Base-by-base conservation (phyloP, 2,329 filamentous ascomycete species). In the Colletotrichum orbiculare region DNA sequence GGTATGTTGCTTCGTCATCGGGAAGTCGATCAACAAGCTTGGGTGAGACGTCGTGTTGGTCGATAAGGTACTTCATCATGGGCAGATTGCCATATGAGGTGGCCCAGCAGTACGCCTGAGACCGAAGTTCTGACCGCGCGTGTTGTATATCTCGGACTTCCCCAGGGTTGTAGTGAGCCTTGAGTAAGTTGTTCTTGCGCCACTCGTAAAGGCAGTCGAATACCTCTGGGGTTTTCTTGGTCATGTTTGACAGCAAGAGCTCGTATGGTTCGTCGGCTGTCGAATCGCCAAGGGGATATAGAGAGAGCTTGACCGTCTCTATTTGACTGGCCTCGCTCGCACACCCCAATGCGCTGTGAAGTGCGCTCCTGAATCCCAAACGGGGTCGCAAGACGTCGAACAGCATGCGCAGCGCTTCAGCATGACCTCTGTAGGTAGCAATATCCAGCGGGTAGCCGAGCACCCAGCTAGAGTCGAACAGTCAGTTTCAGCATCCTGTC, bases 351-450 rank as follows among this genome's bases (percentile, higher is more conserved):
- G 39, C 52, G 8, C 15, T 7, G 52, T 35, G 34, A n/a, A 34
- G 34, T n/a, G 34, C 33, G 38, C 39, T 45, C 34, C 5, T 15
- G 52, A 43, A 54, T 54, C 38, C 39, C 17, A 43, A 34, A n/a
- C 38, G 37, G 38, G 41, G 50, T 34, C 38, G 33, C 48, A 50
- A 12, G 38, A 50, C 48, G 13, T 50, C 38, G 10, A 54, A 42
- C 37, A 54, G 38, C 38, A 54, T 54, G 38, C 38, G 50, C 38
- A 54, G 50, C 17, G 50, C 50, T 54, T 54, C 50, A n/a, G 38
- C 38, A 25, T 42, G 17, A 34, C 50, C 50, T 54, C 38, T 41
- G 38, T 54, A 43, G 38, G 50, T 37, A 37, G 50, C 50, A 34
- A 43, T 34, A 42, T 54, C 38, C 10, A 54, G 38, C 17, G 38